A percentile compares a stretch with the other conserved stretches of the same genome.
Evolutionary conservation across 768 basidiomycete genomes (phyloP).

Genomic region (Mycena sanguinolenta): DNA sequence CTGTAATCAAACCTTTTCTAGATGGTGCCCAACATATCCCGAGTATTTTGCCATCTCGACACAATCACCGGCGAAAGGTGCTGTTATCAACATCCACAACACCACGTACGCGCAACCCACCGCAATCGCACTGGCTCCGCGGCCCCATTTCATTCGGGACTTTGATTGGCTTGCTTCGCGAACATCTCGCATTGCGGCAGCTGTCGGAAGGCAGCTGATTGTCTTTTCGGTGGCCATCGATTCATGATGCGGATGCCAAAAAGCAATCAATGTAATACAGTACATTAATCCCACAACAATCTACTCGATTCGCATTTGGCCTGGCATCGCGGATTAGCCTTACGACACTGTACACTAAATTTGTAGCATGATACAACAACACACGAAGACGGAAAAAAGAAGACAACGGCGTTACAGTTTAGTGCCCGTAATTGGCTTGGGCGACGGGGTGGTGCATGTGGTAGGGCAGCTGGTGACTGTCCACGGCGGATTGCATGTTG

Average conservation of each 20-base stretch:
- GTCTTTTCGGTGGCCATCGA: constrained; percentile 79
- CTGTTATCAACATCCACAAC: constrained; percentile 79
- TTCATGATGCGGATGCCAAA: constrained; percentile 41
- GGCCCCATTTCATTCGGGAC: constrained; percentile 76
- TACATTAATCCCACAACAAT: constrained; percentile 16
- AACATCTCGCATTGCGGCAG: constrained; percentile 77
- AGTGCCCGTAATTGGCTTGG: constrained; percentile 50
- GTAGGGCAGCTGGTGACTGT: constrained; percentile 44
- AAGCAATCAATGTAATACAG: background rate
- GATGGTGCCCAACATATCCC: constrained; percentile 84
- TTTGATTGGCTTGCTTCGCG: constrained; percentile 81
- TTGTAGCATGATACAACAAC: constrained; percentile 28
- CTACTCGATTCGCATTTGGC: constrained; percentile 28
- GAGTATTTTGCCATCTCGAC: constrained; percentile 85
- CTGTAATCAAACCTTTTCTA: constrained; percentile 42
- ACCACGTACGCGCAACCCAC: constrained; percentile 74
- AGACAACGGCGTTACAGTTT: constrained; percentile 25
- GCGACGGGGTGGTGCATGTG: constrained; percentile 46
- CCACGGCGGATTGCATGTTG: constrained; percentile 41
- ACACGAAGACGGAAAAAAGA: constrained; percentile 39
- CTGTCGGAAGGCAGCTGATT: constrained; percentile 69
- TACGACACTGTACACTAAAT: constrained; percentile 39
- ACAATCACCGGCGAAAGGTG: constrained; percentile 69
- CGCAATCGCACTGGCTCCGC: constrained; percentile 66
- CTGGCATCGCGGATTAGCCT: constrained; percentile 29